Base-by-base conservation (phyloP, 2,329 filamentous ascomycete genomes). In the Fusarium ramigenum region DNA sequence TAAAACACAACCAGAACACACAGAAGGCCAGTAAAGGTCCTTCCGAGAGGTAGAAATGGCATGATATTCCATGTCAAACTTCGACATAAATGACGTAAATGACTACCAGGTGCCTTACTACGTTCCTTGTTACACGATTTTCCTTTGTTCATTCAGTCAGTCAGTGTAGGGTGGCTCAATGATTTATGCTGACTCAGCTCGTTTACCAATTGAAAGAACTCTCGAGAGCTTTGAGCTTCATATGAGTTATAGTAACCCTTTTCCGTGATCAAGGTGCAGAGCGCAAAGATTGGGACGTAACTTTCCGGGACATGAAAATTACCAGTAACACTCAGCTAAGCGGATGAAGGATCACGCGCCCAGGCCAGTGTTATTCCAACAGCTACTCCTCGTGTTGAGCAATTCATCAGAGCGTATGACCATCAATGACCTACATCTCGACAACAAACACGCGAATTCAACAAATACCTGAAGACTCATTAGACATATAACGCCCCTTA, bases 181-280 rank as follows among this genome's bases (percentile, higher is more conserved):
- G 4, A 37, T 28, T 2, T 2, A 16, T 63, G 71, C 72, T 75
- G 70, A 73, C 61, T 75, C 72, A 74, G 66, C 73, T 40, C 56
- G 25, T 39, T 49, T 49, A 44, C 54, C 44, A 60, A 64, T 72
- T 69, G 63, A 69, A 62, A 61, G 70, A 56, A 58, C 63, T 60
- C 63, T 54, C 59, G 28, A 67, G 66, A 66, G 61, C 66, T 67
- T 72, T 61, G 71, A 72, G 56, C 71, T 49, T 65, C 59, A 72
- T 47, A 49, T 62, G 66, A 69, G 43, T 56, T 62, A 59, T 42
- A 60, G 47, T 58, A 36, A 49, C 37, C 52, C 61, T 60, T 74
- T 60, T 74, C 69, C 54, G 49, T 59, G 40, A 25, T 72, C 67
- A 59, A 64, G 37, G 46, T 57, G 61, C 58, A 63, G 47, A 50